These are phyloP conservation scores for Apiospora pterosperma DNA, from an alignment of 2,329 filamentous ascomycete genomes.

Conservation along the genomic window DNA sequence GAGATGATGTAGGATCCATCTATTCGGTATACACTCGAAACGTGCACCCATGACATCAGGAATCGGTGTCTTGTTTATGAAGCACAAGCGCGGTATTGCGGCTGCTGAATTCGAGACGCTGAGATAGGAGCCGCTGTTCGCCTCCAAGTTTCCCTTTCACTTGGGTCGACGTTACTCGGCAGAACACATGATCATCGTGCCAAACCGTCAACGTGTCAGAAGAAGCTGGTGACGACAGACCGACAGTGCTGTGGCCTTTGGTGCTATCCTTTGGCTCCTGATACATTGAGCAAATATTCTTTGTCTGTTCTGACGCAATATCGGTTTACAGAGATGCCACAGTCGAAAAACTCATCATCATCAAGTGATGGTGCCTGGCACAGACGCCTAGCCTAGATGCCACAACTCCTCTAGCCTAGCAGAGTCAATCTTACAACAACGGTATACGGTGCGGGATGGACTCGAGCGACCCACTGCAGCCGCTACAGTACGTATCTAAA, in stretches of 20 bases:
- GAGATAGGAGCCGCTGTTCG: not conserved
- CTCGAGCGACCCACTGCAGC: not conserved
- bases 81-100: not conserved
- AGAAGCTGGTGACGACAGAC: not conserved
- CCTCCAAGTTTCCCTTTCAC: not conserved
- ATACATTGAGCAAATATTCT: not conserved
- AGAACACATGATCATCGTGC: not conserved
- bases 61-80: not conserved
- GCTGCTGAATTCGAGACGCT: not conserved
- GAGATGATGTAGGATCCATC: not conserved
- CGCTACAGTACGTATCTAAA: slow-evolving; percentile 57
- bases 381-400: not conserved
- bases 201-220: not conserved
- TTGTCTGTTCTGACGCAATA: not conserved
- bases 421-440: not conserved
- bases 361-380: not conserved
- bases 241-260: not conserved
- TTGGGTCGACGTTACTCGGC: not conserved
- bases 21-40: not conserved
- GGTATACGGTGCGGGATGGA: not conserved
- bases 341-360: not conserved
- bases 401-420: not conserved
- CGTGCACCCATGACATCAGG: not conserved
- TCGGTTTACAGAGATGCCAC: not conserved
- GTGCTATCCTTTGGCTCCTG: not conserved